Conservation (phyloP, 2,329 filamentous ascomycete genomes). For the Claviceps fusiformis region DNA sequence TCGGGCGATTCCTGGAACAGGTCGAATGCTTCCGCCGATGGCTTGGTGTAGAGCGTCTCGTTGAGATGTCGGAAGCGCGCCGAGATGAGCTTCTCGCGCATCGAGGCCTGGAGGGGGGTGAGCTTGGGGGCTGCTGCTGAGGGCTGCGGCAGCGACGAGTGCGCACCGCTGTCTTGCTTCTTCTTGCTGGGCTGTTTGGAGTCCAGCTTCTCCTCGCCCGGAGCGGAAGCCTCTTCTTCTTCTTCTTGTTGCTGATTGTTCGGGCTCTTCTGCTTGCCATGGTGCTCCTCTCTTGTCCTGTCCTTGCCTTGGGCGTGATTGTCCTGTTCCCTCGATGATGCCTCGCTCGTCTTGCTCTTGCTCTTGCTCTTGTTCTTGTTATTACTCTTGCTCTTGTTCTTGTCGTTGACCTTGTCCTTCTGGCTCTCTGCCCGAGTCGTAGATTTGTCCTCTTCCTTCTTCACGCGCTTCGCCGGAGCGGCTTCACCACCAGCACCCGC, state of each 20-base stretch:
- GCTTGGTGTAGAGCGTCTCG: slow-evolving; percentile 87
- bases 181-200: slow-evolving; percentile 5
- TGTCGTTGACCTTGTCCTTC: neutral
- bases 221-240: slow-evolving; percentile 5
- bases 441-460: neutral
- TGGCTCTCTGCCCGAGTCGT: neutral
- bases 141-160: slow-evolving; percentile 21
- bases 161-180: slow-evolving; percentile 12
- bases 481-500: neutral
- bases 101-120: slow-evolving; percentile 83
- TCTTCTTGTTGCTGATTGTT: slow-evolving; percentile 8
- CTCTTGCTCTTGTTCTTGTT: neutral
- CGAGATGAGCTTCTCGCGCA: slow-evolving; percentile 89
- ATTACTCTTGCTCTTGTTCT: neutral
- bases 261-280: slow-evolving; percentile 11
- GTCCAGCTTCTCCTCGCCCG: slow-evolving; percentile 4
- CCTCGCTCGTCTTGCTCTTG: slow-evolving; percentile 3
- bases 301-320: slow-evolving; percentile 28
- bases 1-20: slow-evolving; percentile 78
- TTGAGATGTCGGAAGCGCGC: slow-evolving; percentile 96
- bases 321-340: slow-evolving; percentile 12
- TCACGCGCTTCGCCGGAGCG: slow-evolving; percentile 3
- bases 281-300: slow-evolving; percentile 17
- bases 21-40: slow-evolving; percentile 67
- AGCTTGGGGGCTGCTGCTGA: slow-evolving; percentile 42